Evolutionary conservation across 2,329 filamentous ascomycete genomes (phyloP).

Genomic region (Drechmeria coniospora): DNA sequence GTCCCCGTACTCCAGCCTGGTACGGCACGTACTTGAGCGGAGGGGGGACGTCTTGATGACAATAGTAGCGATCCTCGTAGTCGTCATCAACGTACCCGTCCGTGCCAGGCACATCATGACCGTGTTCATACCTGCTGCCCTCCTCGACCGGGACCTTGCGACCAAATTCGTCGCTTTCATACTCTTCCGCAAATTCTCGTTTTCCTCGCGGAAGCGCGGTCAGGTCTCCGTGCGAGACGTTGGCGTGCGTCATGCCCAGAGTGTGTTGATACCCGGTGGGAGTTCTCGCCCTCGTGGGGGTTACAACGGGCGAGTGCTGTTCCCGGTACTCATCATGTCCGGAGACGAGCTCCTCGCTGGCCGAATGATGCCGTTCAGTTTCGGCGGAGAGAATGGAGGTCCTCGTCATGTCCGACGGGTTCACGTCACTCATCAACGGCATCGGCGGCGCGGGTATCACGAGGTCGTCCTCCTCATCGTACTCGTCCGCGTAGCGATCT

Average conservation of each 20-base stretch:
- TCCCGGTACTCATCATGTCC: slow-evolving; percentile 49
- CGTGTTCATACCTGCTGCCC: slow-evolving; percentile 26
- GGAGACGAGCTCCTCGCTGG: slow-evolving; percentile 45
- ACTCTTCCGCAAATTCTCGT: slow-evolving; percentile 27
- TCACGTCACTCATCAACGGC: slow-evolving; percentile 76
- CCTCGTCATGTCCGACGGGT: slow-evolving; percentile 74
- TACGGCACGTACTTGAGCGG: slow-evolving; percentile 54
- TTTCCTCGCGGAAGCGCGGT: slow-evolving; percentile 35
- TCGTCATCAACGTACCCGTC: slow-evolving; percentile 25
- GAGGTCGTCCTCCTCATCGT: slow-evolving; percentile 36
- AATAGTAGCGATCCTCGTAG: slow-evolving; percentile 34
- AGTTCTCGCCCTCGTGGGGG: slow-evolving; percentile 45
- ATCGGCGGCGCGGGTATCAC: slow-evolving; percentile 52
- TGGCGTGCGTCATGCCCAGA: slow-evolving; percentile 53
- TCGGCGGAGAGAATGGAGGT: slow-evolving; percentile 75
- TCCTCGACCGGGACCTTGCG: slow-evolving; percentile 26
- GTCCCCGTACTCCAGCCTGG: slow-evolving; percentile 50
- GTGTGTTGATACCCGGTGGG: slow-evolving; percentile 40
- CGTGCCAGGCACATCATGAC: slow-evolving; percentile 12
- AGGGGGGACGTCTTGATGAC: slow-evolving; percentile 46
- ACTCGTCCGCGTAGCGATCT: slow-evolving; percentile 32
- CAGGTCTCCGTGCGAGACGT: slow-evolving; percentile 44
- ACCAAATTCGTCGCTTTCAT: slow-evolving; percentile 30
- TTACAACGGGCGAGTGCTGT: slow-evolving; percentile 42
- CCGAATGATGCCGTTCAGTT: slow-evolving; percentile 56